Evolutionary conservation across 2,329 filamentous ascomycete genomes (phyloP).

Genomic region (Fusarium continuum): DNA sequence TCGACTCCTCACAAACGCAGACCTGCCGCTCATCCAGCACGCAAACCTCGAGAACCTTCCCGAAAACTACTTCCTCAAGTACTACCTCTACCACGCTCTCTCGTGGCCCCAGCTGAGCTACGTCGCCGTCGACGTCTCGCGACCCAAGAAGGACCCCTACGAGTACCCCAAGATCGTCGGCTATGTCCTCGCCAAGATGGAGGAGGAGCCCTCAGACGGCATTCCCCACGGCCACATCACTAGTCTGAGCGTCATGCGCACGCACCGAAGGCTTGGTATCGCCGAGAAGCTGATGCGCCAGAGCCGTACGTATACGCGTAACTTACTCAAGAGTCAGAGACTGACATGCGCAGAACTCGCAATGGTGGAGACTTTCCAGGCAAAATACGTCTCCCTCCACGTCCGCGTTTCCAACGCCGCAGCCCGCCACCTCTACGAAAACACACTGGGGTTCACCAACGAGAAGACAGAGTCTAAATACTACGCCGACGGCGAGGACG

Average conservation of each 20-base stretch:
- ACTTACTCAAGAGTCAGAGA: too few relatives aligned
- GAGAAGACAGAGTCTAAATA: slow-evolving; percentile 89
- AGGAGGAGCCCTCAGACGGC: slow-evolving; percentile 93
- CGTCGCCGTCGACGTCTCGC: slow-evolving; percentile 91
- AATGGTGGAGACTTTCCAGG: slow-evolving; percentile 95
- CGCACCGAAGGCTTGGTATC: slow-evolving; percentile 87
- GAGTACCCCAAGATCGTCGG: slow-evolving; percentile 98
- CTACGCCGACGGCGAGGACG: slow-evolving; percentile 98
- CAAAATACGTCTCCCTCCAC: slow-evolving; percentile 93
- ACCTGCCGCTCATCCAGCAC: slow-evolving; percentile 93
- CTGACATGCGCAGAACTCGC: slow-evolving; percentile 72
- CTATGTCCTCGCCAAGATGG: slow-evolving; percentile 99
- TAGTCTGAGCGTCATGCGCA: slow-evolving; percentile 93
- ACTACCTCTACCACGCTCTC: slow-evolving; percentile 98
- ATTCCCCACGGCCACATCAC: slow-evolving; percentile 97
- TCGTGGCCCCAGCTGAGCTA: slow-evolving; percentile 98
- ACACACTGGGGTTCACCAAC: slow-evolving; percentile 88
- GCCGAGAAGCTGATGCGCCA: slow-evolving; percentile 98
- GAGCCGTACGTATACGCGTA: slow-evolving; percentile 71
- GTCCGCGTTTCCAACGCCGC: slow-evolving; percentile 94
- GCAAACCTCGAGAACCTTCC: slow-evolving; percentile 99
- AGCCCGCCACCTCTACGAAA: slow-evolving; percentile 89
- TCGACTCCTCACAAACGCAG: slow-evolving; percentile 81
- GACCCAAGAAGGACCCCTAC: slow-evolving; percentile 79
- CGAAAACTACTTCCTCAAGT: slow-evolving; percentile 99